Evolutionary conservation across 192 early-diverging fungal species (phyloP).

Genomic region (Pecoramyces ruminantium): DNA sequence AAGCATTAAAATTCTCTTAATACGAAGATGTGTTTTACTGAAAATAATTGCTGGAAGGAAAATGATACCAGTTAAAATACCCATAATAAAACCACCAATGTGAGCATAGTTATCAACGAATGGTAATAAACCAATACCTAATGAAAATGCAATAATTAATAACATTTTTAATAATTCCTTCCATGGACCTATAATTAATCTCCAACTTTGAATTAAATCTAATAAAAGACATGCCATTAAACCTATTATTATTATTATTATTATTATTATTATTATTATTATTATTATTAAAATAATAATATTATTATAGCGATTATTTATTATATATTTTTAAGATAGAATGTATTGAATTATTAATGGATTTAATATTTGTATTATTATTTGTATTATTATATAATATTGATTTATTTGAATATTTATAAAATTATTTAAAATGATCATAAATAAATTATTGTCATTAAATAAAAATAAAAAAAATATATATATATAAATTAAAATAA

Average conservation of each 20-base stretch:
- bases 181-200: conserved; percentile 33
- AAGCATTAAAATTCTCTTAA: too few species aligned
- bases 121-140: conserved; percentile 57
- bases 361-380: too few species aligned
- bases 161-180: conserved; percentile 49
- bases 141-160: conserved; percentile 41
- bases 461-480: too few species aligned
- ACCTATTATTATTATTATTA: conserved; percentile 17
- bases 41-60: conserved; percentile 43
- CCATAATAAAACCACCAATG: conserved; percentile 56
- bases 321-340: background rate
- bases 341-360: too few species aligned
- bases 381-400: too few species aligned
- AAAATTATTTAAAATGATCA: too few species aligned
- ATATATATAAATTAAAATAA: background rate
- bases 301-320: too few species aligned
- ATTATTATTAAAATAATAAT: too few species aligned
- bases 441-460: too few species aligned
- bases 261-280: too few species aligned
- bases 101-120: conserved; percentile 79
- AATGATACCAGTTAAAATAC: conserved; percentile 42
- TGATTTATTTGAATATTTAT: too few species aligned
- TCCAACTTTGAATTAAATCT: conserved; percentile 67
- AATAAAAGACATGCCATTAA: conserved; percentile 59
- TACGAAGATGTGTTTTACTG: too few species aligned